phyloP scores from a whole-genome alignment of 2,329 filamentous ascomycete genomes.

The Sclerotinia spermophila region DNA sequence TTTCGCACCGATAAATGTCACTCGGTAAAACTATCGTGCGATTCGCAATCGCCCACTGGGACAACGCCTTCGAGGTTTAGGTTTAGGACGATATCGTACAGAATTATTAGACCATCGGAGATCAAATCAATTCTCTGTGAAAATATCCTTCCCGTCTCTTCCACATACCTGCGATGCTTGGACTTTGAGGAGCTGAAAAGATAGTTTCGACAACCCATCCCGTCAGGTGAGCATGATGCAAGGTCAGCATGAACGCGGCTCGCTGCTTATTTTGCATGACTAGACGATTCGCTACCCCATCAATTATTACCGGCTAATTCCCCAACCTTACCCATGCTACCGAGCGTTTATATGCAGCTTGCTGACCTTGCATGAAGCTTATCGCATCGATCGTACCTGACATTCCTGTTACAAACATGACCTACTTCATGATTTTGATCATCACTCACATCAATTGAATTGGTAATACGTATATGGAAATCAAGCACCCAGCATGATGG shows the following conservation, averaged over 20 bases:
- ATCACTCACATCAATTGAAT: no score
- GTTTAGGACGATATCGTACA: not conserved
- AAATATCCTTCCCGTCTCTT: not conserved
- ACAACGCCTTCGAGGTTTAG: not conserved
- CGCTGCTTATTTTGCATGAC: not conserved
- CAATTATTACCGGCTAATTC: not conserved
- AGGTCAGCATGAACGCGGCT: not conserved
- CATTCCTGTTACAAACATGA: not conserved
- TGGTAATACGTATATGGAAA: not conserved
- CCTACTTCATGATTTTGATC: not conserved
- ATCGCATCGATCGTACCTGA: not conserved
- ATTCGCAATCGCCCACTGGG: not conserved
- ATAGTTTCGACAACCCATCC: not conserved
- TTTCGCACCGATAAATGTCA: not conserved
- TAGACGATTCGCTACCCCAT: not conserved
- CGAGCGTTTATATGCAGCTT: not conserved
- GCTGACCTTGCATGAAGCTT: slow-evolving; percentile 4
- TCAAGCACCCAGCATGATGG: not conserved
- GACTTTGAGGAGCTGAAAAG: not conserved
- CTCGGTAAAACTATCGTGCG: not conserved
- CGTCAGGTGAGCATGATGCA: not conserved
- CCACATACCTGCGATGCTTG: not conserved
- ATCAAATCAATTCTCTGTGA: no score
- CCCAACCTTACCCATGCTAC: not conserved
- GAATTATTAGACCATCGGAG: not conserved